Conservation (phyloP, 768 basidiomycete species). For the Tylopilus sp. region DNA sequence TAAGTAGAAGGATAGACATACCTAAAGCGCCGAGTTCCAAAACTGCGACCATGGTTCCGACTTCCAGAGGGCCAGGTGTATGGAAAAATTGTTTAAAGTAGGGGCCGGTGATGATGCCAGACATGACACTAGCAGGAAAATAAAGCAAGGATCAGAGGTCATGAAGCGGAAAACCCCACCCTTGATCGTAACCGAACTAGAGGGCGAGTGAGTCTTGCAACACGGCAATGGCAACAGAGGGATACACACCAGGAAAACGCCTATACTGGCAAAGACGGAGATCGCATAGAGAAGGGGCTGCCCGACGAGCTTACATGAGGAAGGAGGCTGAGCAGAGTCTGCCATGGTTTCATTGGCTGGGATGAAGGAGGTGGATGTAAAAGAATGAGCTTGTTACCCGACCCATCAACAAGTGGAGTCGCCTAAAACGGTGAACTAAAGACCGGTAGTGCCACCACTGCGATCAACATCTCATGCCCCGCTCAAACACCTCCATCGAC, state of each 20-base stretch:
- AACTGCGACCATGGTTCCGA: slow-evolving; percentile 97
- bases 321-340: slow-evolving; percentile 23
- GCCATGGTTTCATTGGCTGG: slow-evolving; percentile 55
- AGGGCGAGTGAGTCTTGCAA: neutral
- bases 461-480: slow-evolving; percentile 66
- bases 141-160: slow-evolving; percentile 3
- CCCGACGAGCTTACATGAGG: slow-evolving; percentile 62
- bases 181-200: slow-evolving; percentile 86
- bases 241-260: slow-evolving; percentile 74
- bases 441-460: slow-evolving; percentile 39
- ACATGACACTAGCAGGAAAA: slow-evolving; percentile 63
- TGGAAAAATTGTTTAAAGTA: slow-evolving; percentile 82
- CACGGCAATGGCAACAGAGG: neutral
- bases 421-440: slow-evolving; percentile 7
- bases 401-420: slow-evolving; percentile 14
- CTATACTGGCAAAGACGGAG: slow-evolving; percentile 77
- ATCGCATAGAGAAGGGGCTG: slow-evolving; percentile 76
- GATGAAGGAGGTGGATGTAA: slow-evolving; percentile 12
- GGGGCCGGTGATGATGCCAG: slow-evolving; percentile 86
- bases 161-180: slow-evolving; percentile 39
- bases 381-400: slow-evolving; percentile 6
- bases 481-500: slow-evolving; percentile 60
- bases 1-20: slow-evolving; percentile 33
- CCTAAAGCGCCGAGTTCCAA: slow-evolving; percentile 90
- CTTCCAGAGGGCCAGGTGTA: slow-evolving; percentile 64